Evolutionary conservation across 345 rosid genomes (phyloP).

Genomic region (Salix brachista): DNA sequence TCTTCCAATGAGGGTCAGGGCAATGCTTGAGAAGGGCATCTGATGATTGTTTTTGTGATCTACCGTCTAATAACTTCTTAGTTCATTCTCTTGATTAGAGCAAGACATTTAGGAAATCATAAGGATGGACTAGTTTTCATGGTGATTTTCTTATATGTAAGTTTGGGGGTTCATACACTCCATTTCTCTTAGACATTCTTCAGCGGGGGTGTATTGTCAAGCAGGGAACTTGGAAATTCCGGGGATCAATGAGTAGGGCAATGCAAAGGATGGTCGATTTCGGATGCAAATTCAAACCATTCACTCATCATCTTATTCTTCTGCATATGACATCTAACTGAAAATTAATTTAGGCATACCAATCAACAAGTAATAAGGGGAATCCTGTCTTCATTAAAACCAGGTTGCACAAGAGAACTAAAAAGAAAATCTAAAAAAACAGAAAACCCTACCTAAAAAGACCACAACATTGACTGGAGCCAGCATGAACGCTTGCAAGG

Average conservation of each 20-base stretch:
- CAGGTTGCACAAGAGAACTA: neutral
- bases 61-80: neutral
- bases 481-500: neutral
- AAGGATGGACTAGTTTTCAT: neutral
- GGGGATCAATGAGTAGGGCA: neutral
- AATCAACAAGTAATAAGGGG: neutral
- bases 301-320: neutral
- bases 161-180: neutral
- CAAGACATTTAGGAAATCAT: neutral
- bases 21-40: constrained; percentile 68
- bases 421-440: neutral
- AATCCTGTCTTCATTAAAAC: neutral
- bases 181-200: neutral
- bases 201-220: neutral
- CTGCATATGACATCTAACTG: neutral
- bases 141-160: neutral
- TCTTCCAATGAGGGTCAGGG: constrained; percentile 77
- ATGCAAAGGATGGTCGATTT: neutral
- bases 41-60: constrained; percentile 10
- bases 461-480: neutral
- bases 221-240: neutral
- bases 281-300: neutral
- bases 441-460: neutral
- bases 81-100: neutral
- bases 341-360: neutral